Base-by-base conservation (phyloP, 2,329 filamentous ascomycete species). In the Colletotrichum higginsianum region DNA sequence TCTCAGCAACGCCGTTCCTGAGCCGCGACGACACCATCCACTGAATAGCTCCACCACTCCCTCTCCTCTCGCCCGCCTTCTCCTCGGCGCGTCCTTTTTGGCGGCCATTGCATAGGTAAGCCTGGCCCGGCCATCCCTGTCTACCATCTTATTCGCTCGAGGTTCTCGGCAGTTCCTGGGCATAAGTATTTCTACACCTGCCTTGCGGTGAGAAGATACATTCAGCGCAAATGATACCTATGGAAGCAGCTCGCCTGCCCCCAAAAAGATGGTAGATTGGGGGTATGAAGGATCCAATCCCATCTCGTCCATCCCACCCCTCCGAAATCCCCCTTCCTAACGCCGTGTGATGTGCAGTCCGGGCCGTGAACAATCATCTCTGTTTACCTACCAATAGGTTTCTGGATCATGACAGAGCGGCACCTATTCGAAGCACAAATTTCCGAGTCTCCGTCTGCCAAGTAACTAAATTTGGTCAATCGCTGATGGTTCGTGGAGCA, bases 1-100 rank as follows among this genome's bases (percentile, higher is more conserved):
- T 68, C 44, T 53, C 46, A 6, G 26, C 23, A 42, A 66, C 65
- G 58, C 58, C 66, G 69, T 72, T 69, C 66, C 66, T 69, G 68
- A 63, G 68, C 65, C 38, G 65, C 68, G 58, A 68, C 66, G 40
- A 50, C 52, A 52, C 30, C 61, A 38, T 16, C 60, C 40, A n/a
- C 46, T 38, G 35, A 11, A 38, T 2, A 12, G 35, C 35, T 38
- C 35, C 35, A 38, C 58, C 44, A 26, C 58, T 61, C 42, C 57
- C 47, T 35, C 53, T 47, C 46, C 56, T 30, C 35, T 62, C 57
- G 35, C 38, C 61, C 38, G 30, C 35, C 30, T 35, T 21, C 49
- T 62, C 53, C 40, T 62, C 52, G 58, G 65, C 58, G 53, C 65
- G 64, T 68, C 58, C 60, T 69, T 46, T 64, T 58, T 49, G 53